Evolutionary conservation across 345 rosid species (phyloP), one percentile per base, ranked within the genome.

Genomic region (Eucalyptus tenuipes): DNA sequence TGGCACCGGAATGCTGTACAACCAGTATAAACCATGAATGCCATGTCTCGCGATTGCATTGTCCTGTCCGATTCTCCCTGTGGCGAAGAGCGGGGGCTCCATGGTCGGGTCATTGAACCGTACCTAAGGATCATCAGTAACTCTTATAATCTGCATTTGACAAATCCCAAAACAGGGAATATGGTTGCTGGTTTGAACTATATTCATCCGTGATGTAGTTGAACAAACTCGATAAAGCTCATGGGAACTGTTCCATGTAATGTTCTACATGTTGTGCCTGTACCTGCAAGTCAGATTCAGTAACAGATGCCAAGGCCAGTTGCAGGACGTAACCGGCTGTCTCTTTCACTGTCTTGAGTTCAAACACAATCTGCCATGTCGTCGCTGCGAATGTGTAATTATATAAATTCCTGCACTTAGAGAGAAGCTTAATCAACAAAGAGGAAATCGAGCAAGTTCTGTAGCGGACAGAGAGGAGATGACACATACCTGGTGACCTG

Each of bases 21-120:
- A 90, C 93, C 95, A 90, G 90, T 95, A 95, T 89, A 97, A 85
- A 25, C 97, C 99, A 82, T 95, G 97, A 22, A 97, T 97, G 16
- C 99, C 99, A 92, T 95, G 99, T 87, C 99, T 93, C 1, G 99
- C 97, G 8, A 97, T 94, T 2, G 97, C 98, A 88, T 96, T 98
- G 87, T 94, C 99, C 66, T 86, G 92, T 27, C 99, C 99, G 2
- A 95, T 94, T 47, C 87, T 49, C 40, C 93, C 90, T 4, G 98
- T 93, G 13, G 97, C 59, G 86, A 95, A 96, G 52, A 90, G 90
- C 27, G 95, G 92, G 55, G 29, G 13, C 3, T 48, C 88, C 1
- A 88, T 87, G 7, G 64, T 55, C 5, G 80, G 88, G 49, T 93
- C n/a, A 27, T 97, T 96, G 92, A 95, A 80, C 44, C 95, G 94